These are phyloP conservation scores for Abrus pulchellus DNA, from an alignment of 306 rosid genomes.

Conservation along the genomic window DNA sequence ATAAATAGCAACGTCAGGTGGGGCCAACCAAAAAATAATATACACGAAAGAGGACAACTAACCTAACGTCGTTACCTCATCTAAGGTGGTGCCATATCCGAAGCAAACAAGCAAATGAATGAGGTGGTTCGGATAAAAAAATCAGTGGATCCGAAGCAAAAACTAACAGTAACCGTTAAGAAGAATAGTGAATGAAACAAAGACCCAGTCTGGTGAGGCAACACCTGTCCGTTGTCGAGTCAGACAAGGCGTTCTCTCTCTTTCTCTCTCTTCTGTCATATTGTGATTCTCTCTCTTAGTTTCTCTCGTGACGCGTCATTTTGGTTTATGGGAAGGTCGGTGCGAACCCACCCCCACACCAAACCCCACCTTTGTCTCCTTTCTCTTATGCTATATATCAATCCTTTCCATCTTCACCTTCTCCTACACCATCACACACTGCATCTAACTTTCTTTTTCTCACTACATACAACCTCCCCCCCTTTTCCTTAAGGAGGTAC, in stretches of 20 bases:
- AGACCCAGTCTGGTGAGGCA: slow-evolving; percentile 48
- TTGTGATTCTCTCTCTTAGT: neutral
- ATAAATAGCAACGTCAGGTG: neutral
- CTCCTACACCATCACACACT: neutral
- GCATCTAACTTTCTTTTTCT: neutral
- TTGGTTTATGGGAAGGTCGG: slow-evolving; percentile 41
- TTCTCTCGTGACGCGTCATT: slow-evolving; percentile 51
- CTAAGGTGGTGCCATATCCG: neutral
- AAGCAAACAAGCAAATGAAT: neutral
- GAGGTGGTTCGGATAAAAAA: slow-evolving; percentile 19
- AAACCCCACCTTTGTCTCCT: slow-evolving; percentile 41
- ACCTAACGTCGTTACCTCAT: slow-evolving; percentile 36
- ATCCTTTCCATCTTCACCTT: neutral
- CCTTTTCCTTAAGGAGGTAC: neutral
- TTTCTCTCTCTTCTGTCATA: no score
- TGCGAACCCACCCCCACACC: slow-evolving; percentile 37
- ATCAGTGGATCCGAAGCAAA: neutral
- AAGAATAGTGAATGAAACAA: neutral
- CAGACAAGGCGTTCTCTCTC: slow-evolving; percentile 38
- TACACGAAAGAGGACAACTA: slow-evolving; percentile 32
- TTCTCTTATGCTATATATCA: slow-evolving; percentile 45
- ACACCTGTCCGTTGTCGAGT: slow-evolving; percentile 35
- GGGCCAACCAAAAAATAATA: slow-evolving; percentile 11
- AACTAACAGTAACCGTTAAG: slow-evolving; percentile 4
- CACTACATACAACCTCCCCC: neutral